A percentile compares a stretch with the other conserved stretches of the same genome.
Evolutionary conservation across 2,329 filamentous ascomycete genomes (phyloP).

Genomic region (Aspergillus eucalypticola): DNA sequence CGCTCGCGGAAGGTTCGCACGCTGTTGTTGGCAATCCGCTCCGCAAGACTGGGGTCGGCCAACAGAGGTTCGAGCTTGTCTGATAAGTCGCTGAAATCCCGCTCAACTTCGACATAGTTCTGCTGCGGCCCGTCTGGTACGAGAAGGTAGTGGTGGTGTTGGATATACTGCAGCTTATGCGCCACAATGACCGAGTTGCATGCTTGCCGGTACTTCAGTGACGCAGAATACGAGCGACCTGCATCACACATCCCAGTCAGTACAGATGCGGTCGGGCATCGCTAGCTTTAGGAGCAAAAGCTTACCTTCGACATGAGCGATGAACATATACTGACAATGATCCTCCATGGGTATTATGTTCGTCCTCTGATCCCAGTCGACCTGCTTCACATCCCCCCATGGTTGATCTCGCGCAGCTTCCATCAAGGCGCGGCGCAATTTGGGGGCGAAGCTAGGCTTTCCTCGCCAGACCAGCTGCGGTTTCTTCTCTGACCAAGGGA

Average conservation of each 20-base stretch:
- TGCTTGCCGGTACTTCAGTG: slow-evolving; percentile 52
- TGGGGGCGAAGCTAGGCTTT: slow-evolving; percentile 45
- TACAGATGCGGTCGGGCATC: background rate
- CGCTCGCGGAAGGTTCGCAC: slow-evolving; percentile 49
- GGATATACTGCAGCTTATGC: slow-evolving; percentile 49
- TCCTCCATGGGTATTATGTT: slow-evolving; percentile 53
- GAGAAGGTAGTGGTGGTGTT: slow-evolving; percentile 50
- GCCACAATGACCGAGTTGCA: slow-evolving; percentile 50
- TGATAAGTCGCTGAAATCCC: slow-evolving; percentile 57
- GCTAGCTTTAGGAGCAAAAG: background rate
- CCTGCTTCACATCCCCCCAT: slow-evolving; percentile 51
- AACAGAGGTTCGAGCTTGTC: slow-evolving; percentile 39
- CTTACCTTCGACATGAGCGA: slow-evolving; percentile 55
- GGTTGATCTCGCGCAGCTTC: slow-evolving; percentile 41
- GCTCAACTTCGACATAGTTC: slow-evolving; percentile 49
- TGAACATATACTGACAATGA: slow-evolving; percentile 56
- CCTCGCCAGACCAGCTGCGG: slow-evolving; percentile 53
- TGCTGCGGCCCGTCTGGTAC: slow-evolving; percentile 44
- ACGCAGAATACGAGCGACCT: slow-evolving; percentile 49
- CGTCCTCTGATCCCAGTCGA: slow-evolving; percentile 42
- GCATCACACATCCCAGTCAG: background rate
- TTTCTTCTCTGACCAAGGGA: slow-evolving; percentile 40
- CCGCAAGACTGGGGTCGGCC: slow-evolving; percentile 37
- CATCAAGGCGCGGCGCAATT: slow-evolving; percentile 44
- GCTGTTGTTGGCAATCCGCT: slow-evolving; percentile 49